Percentiles rank a stretch among this genome's conserved stretches.
These are phyloP conservation scores for Melastoma malabathricum DNA, from an alignment of 345 rosid genomes.

Conservation along the genomic window DNA sequence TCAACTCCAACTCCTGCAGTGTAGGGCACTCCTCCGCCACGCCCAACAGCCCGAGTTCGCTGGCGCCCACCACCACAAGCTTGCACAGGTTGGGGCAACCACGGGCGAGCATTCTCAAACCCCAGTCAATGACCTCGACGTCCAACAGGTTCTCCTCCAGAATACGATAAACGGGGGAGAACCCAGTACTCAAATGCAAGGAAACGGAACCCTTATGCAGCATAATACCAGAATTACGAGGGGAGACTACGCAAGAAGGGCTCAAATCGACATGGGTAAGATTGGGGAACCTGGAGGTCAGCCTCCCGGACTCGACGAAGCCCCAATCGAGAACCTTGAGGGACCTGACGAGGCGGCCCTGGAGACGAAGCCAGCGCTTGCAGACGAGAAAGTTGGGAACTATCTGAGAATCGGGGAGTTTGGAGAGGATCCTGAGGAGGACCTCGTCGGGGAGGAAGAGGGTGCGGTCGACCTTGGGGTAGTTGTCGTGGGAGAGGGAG, in stretches of 20 bases:
- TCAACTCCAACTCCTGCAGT: constrained; percentile 76
- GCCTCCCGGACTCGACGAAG: constrained; percentile 52
- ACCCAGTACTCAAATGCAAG: constrained; percentile 28
- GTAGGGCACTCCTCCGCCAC: constrained; percentile 53
- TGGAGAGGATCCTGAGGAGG: constrained; percentile 51
- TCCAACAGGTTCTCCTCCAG: constrained; percentile 46
- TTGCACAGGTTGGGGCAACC: constrained; percentile 60
- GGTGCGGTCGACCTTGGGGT: constrained; percentile 41
- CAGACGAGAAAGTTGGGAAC: constrained; percentile 54
- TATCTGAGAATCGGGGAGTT: constrained; percentile 41
- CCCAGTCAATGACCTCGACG: constrained; percentile 49
- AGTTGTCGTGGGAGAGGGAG: constrained; percentile 24
- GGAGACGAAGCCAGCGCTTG: constrained; percentile 74
- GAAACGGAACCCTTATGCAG: constrained; percentile 17
- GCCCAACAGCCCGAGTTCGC: constrained; percentile 56
- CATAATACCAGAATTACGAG: constrained; percentile 43
- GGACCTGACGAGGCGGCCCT: constrained; percentile 57
- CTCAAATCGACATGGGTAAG: constrained; percentile 48
- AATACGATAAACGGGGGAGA: constrained; percentile 21
- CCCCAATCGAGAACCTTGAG: constrained; percentile 60
- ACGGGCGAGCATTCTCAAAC: constrained; percentile 35
- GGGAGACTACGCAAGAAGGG: constrained; percentile 34
- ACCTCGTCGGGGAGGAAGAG: constrained; percentile 59
- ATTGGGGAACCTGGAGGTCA: constrained; percentile 56
- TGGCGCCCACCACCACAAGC: constrained; percentile 50